Evolutionary conservation across 129 eudicot genomes (phyloP), one percentile per base, ranked within the genome.

Genomic region (Artemisia argyi): DNA sequence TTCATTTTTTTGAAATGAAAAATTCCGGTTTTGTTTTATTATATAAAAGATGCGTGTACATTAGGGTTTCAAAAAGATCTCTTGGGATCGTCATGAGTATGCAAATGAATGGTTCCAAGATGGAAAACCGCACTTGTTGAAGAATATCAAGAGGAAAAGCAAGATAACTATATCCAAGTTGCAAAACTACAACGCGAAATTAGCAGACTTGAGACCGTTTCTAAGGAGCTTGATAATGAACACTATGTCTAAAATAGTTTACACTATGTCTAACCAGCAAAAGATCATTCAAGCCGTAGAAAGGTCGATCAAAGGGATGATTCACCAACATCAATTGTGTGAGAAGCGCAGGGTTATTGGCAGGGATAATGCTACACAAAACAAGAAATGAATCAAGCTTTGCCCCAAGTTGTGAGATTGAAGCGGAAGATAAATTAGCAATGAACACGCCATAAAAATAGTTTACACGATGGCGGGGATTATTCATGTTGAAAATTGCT

Each of bases 51-150:
- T n/a, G n/a, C n/a, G 11, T n/a, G 22, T 72, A 16, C 26, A 61
- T 51, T 11, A 76, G 80, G 74, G 80, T 47, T 76, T 76, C 60
- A 67, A 67, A 19, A 67, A 67, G 80, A 61, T 67, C 3, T 76
- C 68, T 7, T 66, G 68, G 68, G 60, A 67, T 57, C 52, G 52
- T 66, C 80, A 52, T 0, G 74, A 57, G 57, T 76, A 76, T 47
- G 80, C 74, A 56, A 68, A 76, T 59, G 22, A 44, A 39, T 76
- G 68, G 68, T 76, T 76, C 26, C 66, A 76, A 59, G 57, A 67
- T 46, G 74, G 68, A 58, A 46, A 74, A 64, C 63, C 62, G 1
- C 71, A 63, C 49, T 63, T 73, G 55, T 14, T 73, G 15, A 64
- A 50, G 24, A 24, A 74, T 16, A 63, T 52, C 42, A 74, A 63